phyloP scores from a whole-genome alignment of 306 rosid genomes.

The Cucumis hystrix region DNA sequence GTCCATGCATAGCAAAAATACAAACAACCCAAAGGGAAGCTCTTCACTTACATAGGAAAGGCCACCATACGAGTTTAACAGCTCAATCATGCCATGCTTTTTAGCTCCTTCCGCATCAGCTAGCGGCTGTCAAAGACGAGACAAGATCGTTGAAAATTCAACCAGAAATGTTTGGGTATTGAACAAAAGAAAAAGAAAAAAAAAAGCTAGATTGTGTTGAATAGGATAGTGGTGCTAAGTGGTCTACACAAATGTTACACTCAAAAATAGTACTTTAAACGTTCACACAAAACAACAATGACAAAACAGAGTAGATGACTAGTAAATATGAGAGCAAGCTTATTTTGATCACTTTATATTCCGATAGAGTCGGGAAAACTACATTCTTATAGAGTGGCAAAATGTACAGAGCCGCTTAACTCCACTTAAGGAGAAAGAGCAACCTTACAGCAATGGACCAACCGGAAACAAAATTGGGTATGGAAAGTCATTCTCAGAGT shows the following conservation, averaged over 20 bases:
- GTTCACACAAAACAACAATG: neutral
- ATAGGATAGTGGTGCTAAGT: neutral
- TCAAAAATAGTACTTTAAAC: neutral
- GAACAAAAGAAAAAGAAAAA: neutral
- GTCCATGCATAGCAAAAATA: neutral
- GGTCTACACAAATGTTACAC: neutral
- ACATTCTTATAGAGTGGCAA: neutral
- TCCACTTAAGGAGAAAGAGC: neutral
- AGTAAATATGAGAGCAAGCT: neutral
- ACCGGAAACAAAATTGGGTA: neutral
- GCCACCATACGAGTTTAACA: slow-evolving; percentile 68
- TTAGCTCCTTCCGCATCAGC: slow-evolving; percentile 99
- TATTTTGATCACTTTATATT: neutral
- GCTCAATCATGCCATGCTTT: slow-evolving; percentile 45
- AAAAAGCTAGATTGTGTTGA: neutral
- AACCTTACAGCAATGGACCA: neutral
- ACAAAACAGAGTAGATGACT: neutral
- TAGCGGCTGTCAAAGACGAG: slow-evolving; percentile 49
- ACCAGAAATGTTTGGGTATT: neutral
- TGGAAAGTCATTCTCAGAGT: neutral
- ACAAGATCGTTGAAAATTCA: neutral
- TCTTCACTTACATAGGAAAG: slow-evolving; percentile 61
- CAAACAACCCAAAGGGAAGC: neutral
- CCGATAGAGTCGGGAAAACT: neutral
- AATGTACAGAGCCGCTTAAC: neutral